These are phyloP conservation scores for Pseudisothecium myosuroides DNA, from an alignment of 225 moss, liverwort and hornwort genomes.

Conservation along the genomic window DNA sequence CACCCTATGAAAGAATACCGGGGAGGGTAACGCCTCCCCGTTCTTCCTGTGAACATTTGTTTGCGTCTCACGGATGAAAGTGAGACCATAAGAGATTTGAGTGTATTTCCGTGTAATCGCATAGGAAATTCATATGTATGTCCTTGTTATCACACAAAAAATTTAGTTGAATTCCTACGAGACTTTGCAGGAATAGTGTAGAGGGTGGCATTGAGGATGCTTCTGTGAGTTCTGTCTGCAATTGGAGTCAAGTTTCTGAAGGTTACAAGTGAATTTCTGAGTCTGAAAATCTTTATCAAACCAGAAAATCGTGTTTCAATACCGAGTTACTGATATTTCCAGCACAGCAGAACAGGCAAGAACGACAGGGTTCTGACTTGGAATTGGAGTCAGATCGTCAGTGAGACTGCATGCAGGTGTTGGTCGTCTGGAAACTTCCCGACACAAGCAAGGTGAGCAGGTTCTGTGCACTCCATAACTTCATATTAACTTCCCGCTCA, in stretches of 20 bases:
- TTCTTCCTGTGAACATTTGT: too few species aligned
- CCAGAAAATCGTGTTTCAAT: background rate
- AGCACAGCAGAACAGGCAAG: background rate
- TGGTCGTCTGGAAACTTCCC: background rate
- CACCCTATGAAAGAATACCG: too few species aligned
- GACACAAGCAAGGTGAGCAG: background rate
- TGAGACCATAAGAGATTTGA: background rate
- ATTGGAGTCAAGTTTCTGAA: background rate
- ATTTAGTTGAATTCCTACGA: background rate
- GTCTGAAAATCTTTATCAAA: background rate
- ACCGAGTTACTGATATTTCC: background rate
- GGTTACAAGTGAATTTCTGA: background rate
- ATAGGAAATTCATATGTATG: background rate
- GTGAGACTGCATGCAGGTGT: background rate
- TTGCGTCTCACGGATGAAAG: too few species aligned
- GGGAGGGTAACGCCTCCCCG: too few species aligned
- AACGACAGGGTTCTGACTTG: background rate
- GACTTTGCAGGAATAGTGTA: background rate
- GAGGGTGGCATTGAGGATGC: background rate
- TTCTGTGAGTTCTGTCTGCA: background rate
- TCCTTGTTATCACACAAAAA: background rate
- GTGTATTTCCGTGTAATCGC: background rate
- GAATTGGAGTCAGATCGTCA: background rate
- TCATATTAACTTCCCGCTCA: background rate
- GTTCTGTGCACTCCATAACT: background rate